These are phyloP conservation scores for Cadophora sp. DNA, from an alignment of 2,329 filamentous ascomycete species.

Conservation along the genomic window DNA sequence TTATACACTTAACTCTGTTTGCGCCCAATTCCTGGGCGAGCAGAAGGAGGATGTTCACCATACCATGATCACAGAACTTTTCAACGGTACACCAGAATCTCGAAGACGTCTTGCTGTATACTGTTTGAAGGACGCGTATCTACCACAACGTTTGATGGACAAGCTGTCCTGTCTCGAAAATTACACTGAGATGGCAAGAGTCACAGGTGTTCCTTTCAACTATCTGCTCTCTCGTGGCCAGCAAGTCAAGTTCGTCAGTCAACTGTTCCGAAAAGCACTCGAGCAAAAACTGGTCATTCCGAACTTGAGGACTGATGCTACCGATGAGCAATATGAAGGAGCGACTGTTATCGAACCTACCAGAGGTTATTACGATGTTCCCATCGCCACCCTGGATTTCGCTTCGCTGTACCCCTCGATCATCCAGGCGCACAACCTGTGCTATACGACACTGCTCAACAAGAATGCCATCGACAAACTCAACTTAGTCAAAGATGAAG, in stretches of 20 bases:
- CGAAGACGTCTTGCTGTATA: conserved; percentile 90
- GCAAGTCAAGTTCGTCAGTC: conserved; percentile 97
- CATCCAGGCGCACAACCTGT: conserved; percentile 98
- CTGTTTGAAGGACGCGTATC: conserved; percentile 95
- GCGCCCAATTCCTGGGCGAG: conserved; percentile 91
- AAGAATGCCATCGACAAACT: conserved; percentile 79
- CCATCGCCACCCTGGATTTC: conserved; percentile 97
- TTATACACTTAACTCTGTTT: conserved; percentile 97
- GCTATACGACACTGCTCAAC: conserved; percentile 92
- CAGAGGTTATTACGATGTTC: conserved; percentile 92
- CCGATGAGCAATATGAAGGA: conserved; percentile 93
- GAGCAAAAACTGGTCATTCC: conserved; percentile 95
- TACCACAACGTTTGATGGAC: conserved; percentile 93
- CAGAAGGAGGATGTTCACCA: conserved; percentile 99
- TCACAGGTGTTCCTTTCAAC: conserved; percentile 98
- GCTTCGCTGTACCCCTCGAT: conserved; percentile 98
- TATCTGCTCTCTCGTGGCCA: conserved; percentile 90
- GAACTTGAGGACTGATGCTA: conserved; percentile 73
- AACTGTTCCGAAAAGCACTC: conserved; percentile 92
- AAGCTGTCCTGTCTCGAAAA: conserved; percentile 99
- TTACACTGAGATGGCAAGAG: conserved; percentile 99
- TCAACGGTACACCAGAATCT: conserved; percentile 95
- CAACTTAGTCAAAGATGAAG: conserved; percentile 81
- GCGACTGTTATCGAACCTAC: conserved; percentile 97
- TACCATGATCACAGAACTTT: conserved; percentile 98